phyloP scores from a whole-genome alignment of 257 asterid genomes.

The Ajuga chamaepitys region DNA sequence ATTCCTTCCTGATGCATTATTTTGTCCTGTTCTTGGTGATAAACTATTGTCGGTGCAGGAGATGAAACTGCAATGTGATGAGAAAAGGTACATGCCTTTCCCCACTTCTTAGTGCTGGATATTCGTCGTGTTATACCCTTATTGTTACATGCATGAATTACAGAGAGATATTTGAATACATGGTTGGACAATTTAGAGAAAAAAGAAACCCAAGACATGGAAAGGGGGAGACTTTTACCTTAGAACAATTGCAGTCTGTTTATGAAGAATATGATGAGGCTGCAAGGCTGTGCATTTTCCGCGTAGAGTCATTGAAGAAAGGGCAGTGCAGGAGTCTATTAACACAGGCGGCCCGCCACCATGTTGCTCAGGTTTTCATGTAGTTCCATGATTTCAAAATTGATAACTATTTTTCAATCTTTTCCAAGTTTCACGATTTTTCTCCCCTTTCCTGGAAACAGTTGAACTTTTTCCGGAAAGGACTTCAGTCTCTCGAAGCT shows the following conservation, averaged over 20 bases:
- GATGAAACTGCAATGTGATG: constrained; percentile 90
- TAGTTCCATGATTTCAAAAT: neutral
- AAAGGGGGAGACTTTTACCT: constrained; percentile 67
- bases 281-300: constrained; percentile 82
- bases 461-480: constrained; percentile 83
- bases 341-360: constrained; percentile 95
- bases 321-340: constrained; percentile 85
- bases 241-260: constrained; percentile 66
- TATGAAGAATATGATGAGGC: constrained; percentile 86
- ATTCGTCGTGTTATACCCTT: constrained; percentile 8
- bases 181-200: constrained; percentile 64
- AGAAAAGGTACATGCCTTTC: constrained; percentile 52
- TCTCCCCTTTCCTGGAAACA: constrained; percentile 29
- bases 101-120: neutral
- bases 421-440: constrained; percentile 14
- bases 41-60: constrained; percentile 55
- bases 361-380: constrained; percentile 73
- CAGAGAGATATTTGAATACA: constrained; percentile 77
- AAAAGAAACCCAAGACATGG: constrained; percentile 69
- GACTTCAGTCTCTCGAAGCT: constrained; percentile 79
- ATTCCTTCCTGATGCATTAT: neutral
- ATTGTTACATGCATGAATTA: constrained; percentile 14
- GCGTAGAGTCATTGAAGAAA: constrained; percentile 90
- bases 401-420: neutral
- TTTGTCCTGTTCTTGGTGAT: constrained; percentile 8